phyloP scores from a whole-genome alignment of 495 filamentous ascomycete species.

The Aspergillus kassunensis region DNA sequence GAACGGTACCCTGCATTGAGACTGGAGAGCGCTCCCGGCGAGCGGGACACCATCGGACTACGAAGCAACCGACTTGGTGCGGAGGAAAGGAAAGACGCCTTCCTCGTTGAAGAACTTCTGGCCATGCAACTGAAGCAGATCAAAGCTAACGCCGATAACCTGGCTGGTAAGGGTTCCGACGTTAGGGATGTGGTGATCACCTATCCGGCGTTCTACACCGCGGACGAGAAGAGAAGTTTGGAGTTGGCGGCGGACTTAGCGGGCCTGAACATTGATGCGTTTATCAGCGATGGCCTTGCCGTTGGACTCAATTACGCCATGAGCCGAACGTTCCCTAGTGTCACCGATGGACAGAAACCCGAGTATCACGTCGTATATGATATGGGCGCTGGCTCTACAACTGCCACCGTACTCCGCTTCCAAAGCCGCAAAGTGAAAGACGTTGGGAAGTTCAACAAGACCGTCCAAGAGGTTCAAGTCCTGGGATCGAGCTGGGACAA shows the following conservation, averaged over 20 bases:
- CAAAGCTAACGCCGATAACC: constrained; percentile 74
- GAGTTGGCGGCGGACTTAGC: constrained; percentile 80
- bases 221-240: constrained; percentile 79
- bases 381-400: constrained; percentile 97
- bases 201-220: constrained; percentile 84
- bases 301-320: constrained; percentile 96
- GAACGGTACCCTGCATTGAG: constrained; percentile 63
- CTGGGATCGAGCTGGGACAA: constrained; percentile 85
- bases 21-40: constrained; percentile 40
- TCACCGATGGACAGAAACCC: constrained; percentile 79
- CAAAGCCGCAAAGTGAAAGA: constrained; percentile 88
- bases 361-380: constrained; percentile 94
- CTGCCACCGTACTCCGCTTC: constrained; percentile 88
- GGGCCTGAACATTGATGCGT: constrained; percentile 75
- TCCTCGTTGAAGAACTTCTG: constrained; percentile 86
- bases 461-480: constrained; percentile 86
- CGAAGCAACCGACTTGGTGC: constrained; percentile 67
- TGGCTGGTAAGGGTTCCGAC: constrained; percentile 73
- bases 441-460: constrained; percentile 92
- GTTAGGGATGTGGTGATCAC: constrained; percentile 85
- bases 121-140: constrained; percentile 95
- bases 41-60: constrained; percentile 69
- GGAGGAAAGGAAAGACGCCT: constrained; percentile 62
- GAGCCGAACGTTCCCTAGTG: constrained; percentile 76
- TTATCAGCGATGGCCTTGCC: constrained; percentile 87